Conservation (phyloP, 1,284 basidiomycete genomes). For the Microbotryum scabiosae region DNA sequence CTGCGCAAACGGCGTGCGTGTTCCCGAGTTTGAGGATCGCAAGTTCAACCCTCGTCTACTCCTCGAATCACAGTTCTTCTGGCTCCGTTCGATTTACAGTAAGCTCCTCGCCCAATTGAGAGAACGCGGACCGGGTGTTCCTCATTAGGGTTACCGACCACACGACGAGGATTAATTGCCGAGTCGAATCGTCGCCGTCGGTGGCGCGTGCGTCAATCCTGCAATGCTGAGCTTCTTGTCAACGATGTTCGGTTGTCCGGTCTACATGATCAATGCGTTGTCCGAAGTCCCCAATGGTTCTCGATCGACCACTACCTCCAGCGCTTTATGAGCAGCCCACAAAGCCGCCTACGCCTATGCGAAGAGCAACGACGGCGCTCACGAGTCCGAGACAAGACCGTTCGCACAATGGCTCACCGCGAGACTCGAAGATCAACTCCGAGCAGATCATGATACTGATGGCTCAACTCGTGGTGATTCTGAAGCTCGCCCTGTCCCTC, state of each 20-base stretch:
- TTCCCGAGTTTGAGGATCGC: conserved; percentile 71
- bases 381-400: neutral
- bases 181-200: conserved; percentile 14
- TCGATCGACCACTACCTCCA: neutral
- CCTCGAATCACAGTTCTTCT: conserved; percentile 14
- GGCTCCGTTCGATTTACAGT: neutral
- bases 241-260: conserved; percentile 11
- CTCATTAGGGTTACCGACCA: neutral
- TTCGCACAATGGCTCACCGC: too few relatives aligned
- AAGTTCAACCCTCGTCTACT: conserved; percentile 61
- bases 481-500: too few relatives aligned
- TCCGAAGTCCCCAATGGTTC: neutral
- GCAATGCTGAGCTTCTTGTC: conserved; percentile 14
- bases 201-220: conserved; percentile 8
- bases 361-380: neutral
- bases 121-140: neutral
- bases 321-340: conserved; percentile 22
- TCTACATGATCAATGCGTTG: conserved; percentile 1
- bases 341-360: conserved; percentile 18
- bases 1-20: conserved; percentile 72
- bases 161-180: neutral
- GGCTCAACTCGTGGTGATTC: too few relatives aligned
- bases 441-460: too few relatives aligned
- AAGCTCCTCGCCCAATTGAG: neutral
- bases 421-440: too few relatives aligned